Percentiles rank a stretch among this genome's conserved stretches.
phyloP scores from a whole-genome alignment of 768 basidiomycete genomes.

The Naganishia vaughanmartiniae region DNA sequence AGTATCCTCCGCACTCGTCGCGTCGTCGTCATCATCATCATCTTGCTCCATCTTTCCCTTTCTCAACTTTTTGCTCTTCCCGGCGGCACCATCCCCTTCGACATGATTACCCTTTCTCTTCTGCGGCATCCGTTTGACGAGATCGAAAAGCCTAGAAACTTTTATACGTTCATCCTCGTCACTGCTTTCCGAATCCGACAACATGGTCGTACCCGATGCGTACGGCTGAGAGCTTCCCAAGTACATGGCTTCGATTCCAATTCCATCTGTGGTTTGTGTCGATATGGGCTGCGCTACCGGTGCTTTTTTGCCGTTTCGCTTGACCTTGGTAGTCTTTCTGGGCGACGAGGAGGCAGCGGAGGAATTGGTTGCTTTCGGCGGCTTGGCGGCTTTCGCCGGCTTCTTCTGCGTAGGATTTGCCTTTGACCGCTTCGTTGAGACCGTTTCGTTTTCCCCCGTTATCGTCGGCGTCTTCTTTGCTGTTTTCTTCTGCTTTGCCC shows the following conservation, averaged over 20 bases:
- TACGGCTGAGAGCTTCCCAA: constrained; percentile 15
- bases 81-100: not conserved
- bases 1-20: not conserved
- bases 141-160: constrained; percentile 9
- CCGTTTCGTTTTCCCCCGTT: not conserved
- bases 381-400: not conserved
- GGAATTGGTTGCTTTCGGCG: not conserved
- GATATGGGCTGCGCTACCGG: not conserved
- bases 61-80: constrained; percentile 1
- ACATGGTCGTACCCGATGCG: not conserved
- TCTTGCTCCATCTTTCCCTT: constrained; percentile 2
- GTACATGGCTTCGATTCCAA: not conserved
- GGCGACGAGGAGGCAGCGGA: constrained; percentile 5
- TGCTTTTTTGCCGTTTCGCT: constrained; percentile 1
- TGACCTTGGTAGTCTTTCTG: not conserved
- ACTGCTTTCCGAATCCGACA: constrained; percentile 16
- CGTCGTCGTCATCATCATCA: not conserved
- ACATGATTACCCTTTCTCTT: constrained; percentile 13
- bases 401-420: not conserved
- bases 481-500: not conserved
- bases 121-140: not conserved
- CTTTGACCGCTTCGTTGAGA: no score
- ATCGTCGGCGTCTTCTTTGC: not conserved
- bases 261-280: not conserved
- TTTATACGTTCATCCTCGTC: constrained; percentile 10